A percentile compares a stretch with the other conserved stretches of the same genome.
Conservation (phyloP, 768 basidiomycete species). For the Amanita pseudoporphyria region DNA sequence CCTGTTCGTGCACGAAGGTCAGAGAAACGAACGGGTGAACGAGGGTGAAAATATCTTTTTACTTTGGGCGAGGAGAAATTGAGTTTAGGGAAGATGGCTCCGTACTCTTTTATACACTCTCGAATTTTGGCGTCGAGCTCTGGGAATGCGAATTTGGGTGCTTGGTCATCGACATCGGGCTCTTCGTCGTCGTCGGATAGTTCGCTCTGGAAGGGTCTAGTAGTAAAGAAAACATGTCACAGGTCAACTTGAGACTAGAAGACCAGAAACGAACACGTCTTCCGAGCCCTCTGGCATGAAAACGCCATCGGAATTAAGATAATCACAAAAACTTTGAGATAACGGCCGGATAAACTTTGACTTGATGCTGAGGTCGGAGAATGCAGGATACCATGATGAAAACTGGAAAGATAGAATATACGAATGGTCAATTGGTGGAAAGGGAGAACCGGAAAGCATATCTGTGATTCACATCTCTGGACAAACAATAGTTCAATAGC, state of each 20-base stretch:
- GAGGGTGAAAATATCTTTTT: not conserved
- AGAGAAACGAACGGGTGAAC: too few relatives aligned
- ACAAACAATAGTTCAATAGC: not conserved
- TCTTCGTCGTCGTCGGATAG: conserved; percentile 48
- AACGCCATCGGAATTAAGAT: conserved; percentile 79
- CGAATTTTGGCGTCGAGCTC: conserved; percentile 71
- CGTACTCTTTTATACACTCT: conserved; percentile 53
- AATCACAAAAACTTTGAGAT: conserved; percentile 50
- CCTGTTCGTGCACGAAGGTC: conserved; percentile 35
- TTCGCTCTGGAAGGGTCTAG: conserved; percentile 42
- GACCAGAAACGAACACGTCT: conserved; percentile 43
- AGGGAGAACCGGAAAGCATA: conserved; percentile 19
- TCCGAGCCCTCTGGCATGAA: conserved; percentile 78
- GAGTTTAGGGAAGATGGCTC: conserved; percentile 89
- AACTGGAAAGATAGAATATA: conserved; percentile 71
- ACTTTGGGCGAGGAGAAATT: conserved; percentile 95
- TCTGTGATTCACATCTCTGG: too few relatives aligned
- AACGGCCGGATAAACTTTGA: conserved; percentile 70
- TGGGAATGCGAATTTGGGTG: conserved; percentile 58
- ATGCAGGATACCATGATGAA: conserved; percentile 77
- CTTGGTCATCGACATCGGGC: conserved; percentile 15
- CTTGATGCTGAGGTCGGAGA: conserved; percentile 53
- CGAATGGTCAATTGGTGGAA: conserved; percentile 40
- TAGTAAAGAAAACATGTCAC: not conserved
- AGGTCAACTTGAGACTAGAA: not conserved